phyloP scores from a whole-genome alignment of 352 stramenopile species.

The Phytophthora ohioensis region DNA sequence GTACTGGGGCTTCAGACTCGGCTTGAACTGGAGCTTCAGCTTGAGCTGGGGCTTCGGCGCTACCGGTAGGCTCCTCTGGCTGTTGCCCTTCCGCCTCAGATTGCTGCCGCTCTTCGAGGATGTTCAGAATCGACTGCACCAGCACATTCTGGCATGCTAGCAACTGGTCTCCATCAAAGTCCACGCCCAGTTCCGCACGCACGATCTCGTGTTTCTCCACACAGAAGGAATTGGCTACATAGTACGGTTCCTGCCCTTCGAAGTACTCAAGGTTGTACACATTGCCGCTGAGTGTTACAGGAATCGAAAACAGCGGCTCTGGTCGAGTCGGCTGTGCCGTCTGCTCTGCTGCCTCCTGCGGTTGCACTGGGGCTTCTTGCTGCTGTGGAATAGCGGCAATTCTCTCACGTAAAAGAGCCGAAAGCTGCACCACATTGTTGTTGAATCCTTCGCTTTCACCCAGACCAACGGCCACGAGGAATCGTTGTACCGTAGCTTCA shows the following conservation, averaged over 20 bases:
- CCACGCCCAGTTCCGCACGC: slow-evolving; percentile 53
- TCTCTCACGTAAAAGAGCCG: slow-evolving; percentile 45
- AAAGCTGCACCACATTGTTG: slow-evolving; percentile 55
- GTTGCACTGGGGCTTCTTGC: slow-evolving; percentile 19
- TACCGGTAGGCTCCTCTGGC: slow-evolving; percentile 4
- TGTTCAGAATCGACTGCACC: slow-evolving; percentile 48
- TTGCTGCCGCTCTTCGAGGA: slow-evolving; percentile 37
- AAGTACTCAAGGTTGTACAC: slow-evolving; percentile 78
- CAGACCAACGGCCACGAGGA: slow-evolving; percentile 63
- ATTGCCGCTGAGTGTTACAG: slow-evolving; percentile 62
- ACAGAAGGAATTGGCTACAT: slow-evolving; percentile 75
- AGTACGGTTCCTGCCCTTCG: slow-evolving; percentile 60
- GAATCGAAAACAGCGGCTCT: slow-evolving; percentile 59
- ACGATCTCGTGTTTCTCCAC: slow-evolving; percentile 74
- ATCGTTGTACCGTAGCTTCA: slow-evolving; percentile 71
- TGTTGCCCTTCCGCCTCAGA: slow-evolving; percentile 32
- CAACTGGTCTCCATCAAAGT: slow-evolving; percentile 70
- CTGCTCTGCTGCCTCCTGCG: slow-evolving; percentile 11
- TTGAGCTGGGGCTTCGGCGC: slow-evolving; percentile 11
- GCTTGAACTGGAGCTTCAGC: slow-evolving; percentile 14
- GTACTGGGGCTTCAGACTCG: slow-evolving; percentile 3
- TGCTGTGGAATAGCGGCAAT: slow-evolving; percentile 30
- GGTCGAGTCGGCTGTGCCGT: slow-evolving; percentile 27
- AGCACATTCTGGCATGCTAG: slow-evolving; percentile 70
- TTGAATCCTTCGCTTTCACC: slow-evolving; percentile 50